These are phyloP conservation scores for Dinochytrium kinnereticum DNA, from an alignment of 371 early-diverging fungal genomes.

Conservation along the genomic window DNA sequence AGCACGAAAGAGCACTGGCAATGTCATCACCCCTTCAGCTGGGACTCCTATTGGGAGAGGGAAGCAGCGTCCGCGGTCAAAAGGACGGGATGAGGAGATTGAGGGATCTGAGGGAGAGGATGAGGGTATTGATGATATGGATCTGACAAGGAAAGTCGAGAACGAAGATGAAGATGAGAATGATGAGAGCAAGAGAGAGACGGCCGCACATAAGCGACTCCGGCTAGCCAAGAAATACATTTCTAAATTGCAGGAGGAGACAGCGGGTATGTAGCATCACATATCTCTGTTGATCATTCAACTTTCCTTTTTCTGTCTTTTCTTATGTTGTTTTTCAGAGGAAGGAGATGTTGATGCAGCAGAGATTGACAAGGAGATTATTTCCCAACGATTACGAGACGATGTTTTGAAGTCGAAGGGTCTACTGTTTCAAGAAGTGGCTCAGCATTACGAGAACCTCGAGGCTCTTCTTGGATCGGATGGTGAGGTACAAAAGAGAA, in stretches of 20 bases:
- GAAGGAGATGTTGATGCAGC: conserved; percentile 85
- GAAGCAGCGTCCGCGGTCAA: neutral
- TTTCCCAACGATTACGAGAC: conserved; percentile 82
- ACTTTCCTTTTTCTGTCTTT: no score
- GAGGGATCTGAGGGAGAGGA: conserved; percentile 35
- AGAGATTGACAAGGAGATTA: conserved; percentile 90
- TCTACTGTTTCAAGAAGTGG: conserved; percentile 44
- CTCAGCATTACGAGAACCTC: conserved; percentile 35
- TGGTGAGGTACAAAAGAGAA: neutral
- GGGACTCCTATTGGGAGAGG: neutral
- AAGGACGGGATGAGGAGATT: conserved; percentile 9
- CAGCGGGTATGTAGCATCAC: conserved; percentile 56
- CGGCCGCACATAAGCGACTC: conserved; percentile 89
- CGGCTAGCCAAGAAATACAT: conserved; percentile 92
- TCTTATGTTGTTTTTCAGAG: conserved; percentile 6
- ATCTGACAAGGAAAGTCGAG: conserved; percentile 71
- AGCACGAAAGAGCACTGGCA: neutral
- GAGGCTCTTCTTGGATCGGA: neutral
- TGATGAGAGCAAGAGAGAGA: conserved; percentile 74
- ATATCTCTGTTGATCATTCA: neutral
- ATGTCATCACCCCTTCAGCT: neutral
- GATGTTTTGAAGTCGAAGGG: conserved; percentile 67
- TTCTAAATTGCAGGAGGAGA: conserved; percentile 68
- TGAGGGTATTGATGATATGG: conserved; percentile 59
- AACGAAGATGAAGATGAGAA: conserved; percentile 69